Base-by-base conservation (phyloP, 129 eudicot genomes). In the Chrysanthemum makinoi region DNA sequence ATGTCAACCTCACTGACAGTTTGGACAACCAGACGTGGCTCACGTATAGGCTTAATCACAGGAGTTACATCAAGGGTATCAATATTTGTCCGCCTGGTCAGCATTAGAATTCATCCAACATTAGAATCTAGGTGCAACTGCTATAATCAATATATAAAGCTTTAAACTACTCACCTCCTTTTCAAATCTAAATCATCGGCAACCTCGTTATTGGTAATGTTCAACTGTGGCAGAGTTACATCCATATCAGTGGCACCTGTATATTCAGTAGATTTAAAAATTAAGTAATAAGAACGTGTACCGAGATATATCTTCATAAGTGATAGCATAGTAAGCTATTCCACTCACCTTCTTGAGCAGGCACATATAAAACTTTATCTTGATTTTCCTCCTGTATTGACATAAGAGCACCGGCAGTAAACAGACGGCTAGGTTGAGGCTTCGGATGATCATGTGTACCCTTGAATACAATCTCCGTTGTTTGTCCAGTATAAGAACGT, bases 381-480 rank as follows among this genome's bases (percentile, higher is more conserved):
- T 4, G 5, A 30, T 30, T 30, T 3, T 30, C 35, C 1, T 30
- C 35, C 35, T 30, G 35, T 30, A 30, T 30, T 30, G 35, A 30
- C 35, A 30, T 30, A 30, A 30, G 35, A 6, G 46, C 80, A 58
- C 90, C 93, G 63, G 82, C 85, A 75, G 83, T 77, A 60, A 84
- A 72, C 49, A 88, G 88, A 60, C 94, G 85, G 68, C 69, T 81
- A 66, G 85, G 82, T 65, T 84, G 95, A 74, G 96, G 96, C 72
- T 87, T 90, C 20, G 95, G 95, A 68, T 90, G 96, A 87, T 87
- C 96, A 75, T 90, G 96, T 68, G 76, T 74, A 58, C 96, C 96
- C 79, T 87, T 87, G 61, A 87, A 90, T 66, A 87, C 77, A 39
- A 87, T 90, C 73, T 87, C 89, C 11, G 86, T 90, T 73, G 87